Conservation (phyloP, 257 asterid genomes). For the Gentiana straminea region DNA sequence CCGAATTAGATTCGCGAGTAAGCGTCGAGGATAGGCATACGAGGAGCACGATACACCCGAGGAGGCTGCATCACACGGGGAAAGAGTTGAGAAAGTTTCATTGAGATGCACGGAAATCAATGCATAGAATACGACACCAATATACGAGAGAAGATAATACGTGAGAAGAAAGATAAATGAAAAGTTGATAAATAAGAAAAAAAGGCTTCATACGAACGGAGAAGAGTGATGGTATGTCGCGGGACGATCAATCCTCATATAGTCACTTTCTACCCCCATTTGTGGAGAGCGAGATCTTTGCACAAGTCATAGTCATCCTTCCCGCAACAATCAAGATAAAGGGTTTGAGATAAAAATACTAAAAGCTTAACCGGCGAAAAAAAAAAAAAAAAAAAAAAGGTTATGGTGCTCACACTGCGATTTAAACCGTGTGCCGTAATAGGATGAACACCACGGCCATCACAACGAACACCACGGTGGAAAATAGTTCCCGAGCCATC, state of each 20-base stretch:
- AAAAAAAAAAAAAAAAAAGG: no score
- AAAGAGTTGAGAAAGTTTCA: not conserved
- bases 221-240: constrained; percentile 18
- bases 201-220: constrained; percentile 16
- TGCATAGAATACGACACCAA: no score
- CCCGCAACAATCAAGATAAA: constrained; percentile 28
- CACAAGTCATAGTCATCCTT: constrained; percentile 75
- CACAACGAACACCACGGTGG: constrained; percentile 83
- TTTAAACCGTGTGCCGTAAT: constrained; percentile 83
- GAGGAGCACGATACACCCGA: constrained; percentile 15
- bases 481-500: constrained; percentile 29
- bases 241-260: constrained; percentile 56
- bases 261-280: constrained; percentile 50
- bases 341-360: constrained; percentile 3
- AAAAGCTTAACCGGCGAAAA: not conserved
- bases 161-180: no score
- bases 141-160: no score
- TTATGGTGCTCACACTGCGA: constrained; percentile 69
- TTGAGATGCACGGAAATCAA: not conserved
- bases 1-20: constrained; percentile 20
- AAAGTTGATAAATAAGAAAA: not conserved
- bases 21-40: constrained; percentile 26
- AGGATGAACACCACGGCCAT: constrained; percentile 80
- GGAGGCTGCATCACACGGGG: constrained; percentile 23
- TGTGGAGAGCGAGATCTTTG: constrained; percentile 48